Evolutionary conservation across 495 filamentous ascomycete genomes (phyloP).

Genomic region (Monascus purpureus): DNA sequence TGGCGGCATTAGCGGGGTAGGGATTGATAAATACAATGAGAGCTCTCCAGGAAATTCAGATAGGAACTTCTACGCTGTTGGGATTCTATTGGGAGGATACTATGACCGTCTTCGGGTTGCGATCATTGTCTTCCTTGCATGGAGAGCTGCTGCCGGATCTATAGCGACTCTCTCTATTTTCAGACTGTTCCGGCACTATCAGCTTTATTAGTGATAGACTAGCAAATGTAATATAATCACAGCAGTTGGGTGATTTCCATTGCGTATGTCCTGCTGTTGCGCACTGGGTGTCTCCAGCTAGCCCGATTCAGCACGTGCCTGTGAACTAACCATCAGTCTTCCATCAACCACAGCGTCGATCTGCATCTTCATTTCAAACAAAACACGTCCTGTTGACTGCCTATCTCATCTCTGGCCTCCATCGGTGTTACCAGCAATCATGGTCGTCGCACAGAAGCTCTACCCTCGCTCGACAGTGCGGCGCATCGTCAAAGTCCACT

Average conservation of each 20-base stretch:
- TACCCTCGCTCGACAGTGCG: conserved; percentile 78
- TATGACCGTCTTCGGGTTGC: conserved; percentile 48
- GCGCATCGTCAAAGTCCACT: conserved; percentile 81
- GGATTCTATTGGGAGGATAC: conserved; percentile 55
- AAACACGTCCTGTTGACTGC: no score
- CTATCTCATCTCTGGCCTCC: no score
- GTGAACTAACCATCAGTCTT: background rate
- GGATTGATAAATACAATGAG: conserved; percentile 30
- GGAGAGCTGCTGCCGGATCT: conserved; percentile 22
- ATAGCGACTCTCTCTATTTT: conserved; percentile 18
- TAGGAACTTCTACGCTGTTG: conserved; percentile 34
- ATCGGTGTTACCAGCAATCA: no score
- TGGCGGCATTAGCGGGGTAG: conserved; percentile 32
- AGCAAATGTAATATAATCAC: background rate
- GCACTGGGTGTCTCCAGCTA: background rate
- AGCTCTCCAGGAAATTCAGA: conserved; percentile 13
- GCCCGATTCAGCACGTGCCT: background rate
- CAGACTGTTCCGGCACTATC: conserved; percentile 13
- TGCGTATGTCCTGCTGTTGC: background rate
- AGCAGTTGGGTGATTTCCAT: background rate
- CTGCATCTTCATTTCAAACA: conserved; percentile 5
- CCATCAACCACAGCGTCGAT: background rate
- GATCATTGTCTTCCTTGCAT: conserved; percentile 36
- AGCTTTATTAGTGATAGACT: conserved; percentile 2
- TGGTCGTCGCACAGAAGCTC: conserved; percentile 47